Evolutionary conservation across 2,329 filamentous ascomycete genomes (phyloP).

Genomic region (Hymenoscyphus occultus): DNA sequence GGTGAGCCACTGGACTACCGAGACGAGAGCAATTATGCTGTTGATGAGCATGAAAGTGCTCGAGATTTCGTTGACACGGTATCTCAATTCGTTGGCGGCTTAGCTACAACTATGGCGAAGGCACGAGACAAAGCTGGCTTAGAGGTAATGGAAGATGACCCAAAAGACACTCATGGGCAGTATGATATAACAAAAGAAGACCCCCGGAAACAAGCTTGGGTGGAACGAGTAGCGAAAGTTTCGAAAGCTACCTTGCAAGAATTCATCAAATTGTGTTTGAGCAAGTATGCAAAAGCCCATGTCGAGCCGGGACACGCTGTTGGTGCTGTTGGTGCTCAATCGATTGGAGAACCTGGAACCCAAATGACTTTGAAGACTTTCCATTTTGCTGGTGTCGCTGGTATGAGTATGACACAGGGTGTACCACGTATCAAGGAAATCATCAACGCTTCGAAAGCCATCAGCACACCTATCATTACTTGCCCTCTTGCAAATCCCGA

Average conservation of each 20-base stretch:
- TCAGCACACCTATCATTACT: constrained; percentile 90
- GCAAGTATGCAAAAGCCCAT: constrained; percentile 87
- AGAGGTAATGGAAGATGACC: constrained; percentile 40
- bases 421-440: constrained; percentile 99
- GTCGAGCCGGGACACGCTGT: constrained; percentile 95
- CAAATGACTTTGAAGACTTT: constrained; percentile 99
- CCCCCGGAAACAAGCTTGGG: constrained; percentile 34
- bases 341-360: constrained; percentile 95
- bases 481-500: constrained; percentile 77
- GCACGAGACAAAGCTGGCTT: constrained; percentile 52
- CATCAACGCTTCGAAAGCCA: constrained; percentile 93
- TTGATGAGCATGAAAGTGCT: constrained; percentile 79
- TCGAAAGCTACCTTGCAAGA: constrained; percentile 68
- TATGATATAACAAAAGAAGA: constrained; percentile 35
- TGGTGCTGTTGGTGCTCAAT: constrained; percentile 93
- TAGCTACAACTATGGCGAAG: constrained; percentile 58
- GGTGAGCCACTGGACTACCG: constrained; percentile 64
- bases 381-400: constrained; percentile 99
- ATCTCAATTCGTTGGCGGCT: constrained; percentile 64
- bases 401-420: constrained; percentile 99
- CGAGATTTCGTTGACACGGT: constrained; percentile 80
- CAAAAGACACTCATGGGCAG: constrained; percentile 31
- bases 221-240: constrained; percentile 77
- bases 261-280: constrained; percentile 79
- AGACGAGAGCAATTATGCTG: constrained; percentile 63